Conservation (phyloP, 805 yeast species). For the Candida insectalens region DNA sequence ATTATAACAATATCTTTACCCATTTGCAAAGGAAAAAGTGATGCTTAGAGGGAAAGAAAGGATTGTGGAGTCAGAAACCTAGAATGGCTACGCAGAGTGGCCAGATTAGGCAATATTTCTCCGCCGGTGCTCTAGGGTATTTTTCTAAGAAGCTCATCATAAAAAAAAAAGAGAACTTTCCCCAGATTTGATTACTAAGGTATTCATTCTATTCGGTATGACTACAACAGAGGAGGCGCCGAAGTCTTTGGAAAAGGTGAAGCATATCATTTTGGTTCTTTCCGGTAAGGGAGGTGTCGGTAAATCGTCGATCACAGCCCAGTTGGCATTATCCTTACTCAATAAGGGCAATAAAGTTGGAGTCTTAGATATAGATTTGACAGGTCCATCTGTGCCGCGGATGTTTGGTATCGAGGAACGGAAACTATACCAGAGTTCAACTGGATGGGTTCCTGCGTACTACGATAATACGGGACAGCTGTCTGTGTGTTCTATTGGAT, state of each 20-base stretch:
- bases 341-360: slow-evolving; percentile 76
- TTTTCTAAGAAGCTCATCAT: too few species aligned
- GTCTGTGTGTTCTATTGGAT: slow-evolving; percentile 80
- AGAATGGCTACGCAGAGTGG: too few species aligned
- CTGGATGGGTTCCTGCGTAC: slow-evolving; percentile 95
- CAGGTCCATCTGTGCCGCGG: slow-evolving; percentile 94
- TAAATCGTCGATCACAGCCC: slow-evolving; percentile 92
- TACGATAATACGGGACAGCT: slow-evolving; percentile 35
- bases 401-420: slow-evolving; percentile 85
- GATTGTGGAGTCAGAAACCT: too few species aligned
- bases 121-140: too few species aligned
- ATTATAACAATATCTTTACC: slow-evolving; percentile 19
- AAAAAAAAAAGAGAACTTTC: too few species aligned
- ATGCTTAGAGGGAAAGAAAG: too few species aligned
- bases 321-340: slow-evolving; percentile 75
- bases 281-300: slow-evolving; percentile 99
- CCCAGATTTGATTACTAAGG: too few species aligned
- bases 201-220: too few species aligned
- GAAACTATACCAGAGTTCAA: slow-evolving; percentile 75
- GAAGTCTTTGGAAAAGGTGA: slow-evolving; percentile 34
- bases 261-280: slow-evolving; percentile 71
- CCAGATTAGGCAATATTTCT: too few species aligned
- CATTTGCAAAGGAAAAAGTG: neutral
- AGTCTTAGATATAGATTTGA: slow-evolving; percentile 86
- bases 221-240: slow-evolving; percentile 16